These are phyloP conservation scores for Daedalea quercina DNA, from an alignment of 768 basidiomycete genomes.

Conservation along the genomic window DNA sequence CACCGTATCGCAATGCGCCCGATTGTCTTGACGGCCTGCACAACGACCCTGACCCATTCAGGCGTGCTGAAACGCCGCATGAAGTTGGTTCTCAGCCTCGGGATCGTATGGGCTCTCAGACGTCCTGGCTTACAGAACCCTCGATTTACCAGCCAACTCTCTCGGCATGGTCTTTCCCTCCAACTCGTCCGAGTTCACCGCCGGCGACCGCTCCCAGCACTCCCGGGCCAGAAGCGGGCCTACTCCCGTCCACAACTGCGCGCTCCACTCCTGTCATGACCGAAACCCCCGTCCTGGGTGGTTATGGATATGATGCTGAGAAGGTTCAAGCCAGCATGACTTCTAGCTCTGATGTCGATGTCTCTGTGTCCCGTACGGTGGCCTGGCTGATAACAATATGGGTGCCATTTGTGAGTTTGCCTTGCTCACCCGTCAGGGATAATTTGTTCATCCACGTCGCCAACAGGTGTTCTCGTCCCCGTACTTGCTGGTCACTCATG, in stretches of 20 bases:
- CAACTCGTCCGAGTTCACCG: conserved; percentile 29
- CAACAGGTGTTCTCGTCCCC: conserved; percentile 54
- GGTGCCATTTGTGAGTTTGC: conserved; percentile 55
- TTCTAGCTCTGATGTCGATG: conserved; percentile 40
- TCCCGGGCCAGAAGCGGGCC: conserved; percentile 36
- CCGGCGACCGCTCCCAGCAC: conserved; percentile 26
- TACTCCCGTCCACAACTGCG: conserved; percentile 32
- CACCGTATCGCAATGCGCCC: conserved; percentile 40
- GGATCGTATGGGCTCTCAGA: conserved; percentile 44
- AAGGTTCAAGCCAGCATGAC: conserved; percentile 44
- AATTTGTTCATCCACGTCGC: no score
- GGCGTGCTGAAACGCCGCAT: conserved; percentile 30
- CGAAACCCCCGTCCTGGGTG: conserved; percentile 58
- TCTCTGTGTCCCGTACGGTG: conserved; percentile 46
- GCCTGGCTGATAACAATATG: conserved; percentile 66
- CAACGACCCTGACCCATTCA: conserved; percentile 59
- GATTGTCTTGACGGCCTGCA: conserved; percentile 19
- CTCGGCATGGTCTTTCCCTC: conserved; percentile 66
- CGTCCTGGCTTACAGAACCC: conserved; percentile 68
- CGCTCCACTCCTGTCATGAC: conserved; percentile 49
- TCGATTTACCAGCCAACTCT: conserved; percentile 49
- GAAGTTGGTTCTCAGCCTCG: conserved; percentile 38
- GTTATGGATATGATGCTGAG: conserved; percentile 54
- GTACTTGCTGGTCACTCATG: conserved; percentile 41
- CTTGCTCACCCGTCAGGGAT: neutral